A percentile compares a stretch with the other conserved stretches of the same genome.
phyloP scores from a whole-genome alignment of 352 stramenopile species.

The Phytopythium kandeliae region DNA sequence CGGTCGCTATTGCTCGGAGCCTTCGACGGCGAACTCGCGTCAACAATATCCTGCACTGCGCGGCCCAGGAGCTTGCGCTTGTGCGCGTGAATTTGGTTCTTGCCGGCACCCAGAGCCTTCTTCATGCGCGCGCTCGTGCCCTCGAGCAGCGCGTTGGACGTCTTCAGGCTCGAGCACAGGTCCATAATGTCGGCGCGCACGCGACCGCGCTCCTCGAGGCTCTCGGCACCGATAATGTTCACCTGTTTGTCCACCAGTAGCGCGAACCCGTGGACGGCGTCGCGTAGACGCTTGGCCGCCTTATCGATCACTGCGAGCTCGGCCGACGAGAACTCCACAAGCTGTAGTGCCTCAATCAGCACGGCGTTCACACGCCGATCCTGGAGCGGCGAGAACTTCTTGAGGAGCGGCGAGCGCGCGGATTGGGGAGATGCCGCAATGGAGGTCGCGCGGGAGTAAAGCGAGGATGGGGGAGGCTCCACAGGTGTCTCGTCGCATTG shows the following conservation, averaged over 20 bases:
- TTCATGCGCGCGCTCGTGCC: conserved; percentile 57
- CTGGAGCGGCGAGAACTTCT: conserved; percentile 53
- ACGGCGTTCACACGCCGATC: conserved; percentile 52
- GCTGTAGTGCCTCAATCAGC: conserved; percentile 54
- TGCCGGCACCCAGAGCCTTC: conserved; percentile 32
- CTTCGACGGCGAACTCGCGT: conserved; percentile 14
- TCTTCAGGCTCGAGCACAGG: conserved; percentile 47
- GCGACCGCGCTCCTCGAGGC: conserved; percentile 32
- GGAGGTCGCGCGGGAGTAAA: neutral
- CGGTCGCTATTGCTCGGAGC: neutral
- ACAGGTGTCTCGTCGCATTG: conserved; percentile 2
- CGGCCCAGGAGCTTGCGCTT: conserved; percentile 33
- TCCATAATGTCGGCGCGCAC: conserved; percentile 61
- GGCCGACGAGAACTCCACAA: conserved; percentile 56
- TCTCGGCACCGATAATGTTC: conserved; percentile 46
- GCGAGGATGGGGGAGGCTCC: neutral
- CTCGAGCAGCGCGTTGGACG: conserved; percentile 45
- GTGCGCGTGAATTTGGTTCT: conserved; percentile 50
- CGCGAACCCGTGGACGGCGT: conserved; percentile 57
- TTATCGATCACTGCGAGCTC: conserved; percentile 52
- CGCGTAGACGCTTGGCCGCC: conserved; percentile 46
- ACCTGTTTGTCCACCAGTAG: conserved; percentile 77
- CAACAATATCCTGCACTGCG: conserved; percentile 12
- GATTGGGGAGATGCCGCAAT: neutral
- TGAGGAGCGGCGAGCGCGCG: conserved; percentile 38